Evolutionary conservation across 345 rosid species (phyloP).

Genomic region (Eucalyptus regnans): DNA sequence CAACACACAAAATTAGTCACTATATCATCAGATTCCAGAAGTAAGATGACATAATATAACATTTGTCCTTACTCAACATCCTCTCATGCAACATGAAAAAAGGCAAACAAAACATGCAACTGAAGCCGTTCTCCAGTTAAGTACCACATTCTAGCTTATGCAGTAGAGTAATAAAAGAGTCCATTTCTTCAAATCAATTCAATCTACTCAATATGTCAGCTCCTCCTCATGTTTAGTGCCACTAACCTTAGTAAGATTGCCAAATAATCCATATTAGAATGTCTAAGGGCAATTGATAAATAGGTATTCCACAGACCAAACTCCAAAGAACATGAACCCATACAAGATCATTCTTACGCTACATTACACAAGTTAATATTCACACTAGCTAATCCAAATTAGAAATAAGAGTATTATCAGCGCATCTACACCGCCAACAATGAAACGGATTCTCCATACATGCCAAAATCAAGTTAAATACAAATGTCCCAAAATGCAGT

Average conservation of each 20-base stretch:
- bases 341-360: not conserved
- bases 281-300: not conserved
- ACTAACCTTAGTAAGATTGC: not conserved
- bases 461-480: not conserved
- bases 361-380: not conserved
- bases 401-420: not conserved
- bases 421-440: not conserved
- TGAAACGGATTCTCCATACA: not conserved
- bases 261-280: not conserved
- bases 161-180: not conserved
- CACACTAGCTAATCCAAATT: not conserved
- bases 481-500: not conserved
- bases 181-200: not conserved
- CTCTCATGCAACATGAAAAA: not conserved
- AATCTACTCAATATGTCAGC: not conserved
- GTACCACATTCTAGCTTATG: not conserved
- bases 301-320: not conserved
- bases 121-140: not conserved
- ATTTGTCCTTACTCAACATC: not conserved
- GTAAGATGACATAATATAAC: not conserved
- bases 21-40: not conserved
- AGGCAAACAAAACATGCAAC: not conserved
- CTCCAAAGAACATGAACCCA: not conserved
- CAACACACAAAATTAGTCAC: not conserved
- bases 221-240: not conserved